Conservation (phyloP, 176 grass and related monocot species). For the Carex myosuroides region DNA sequence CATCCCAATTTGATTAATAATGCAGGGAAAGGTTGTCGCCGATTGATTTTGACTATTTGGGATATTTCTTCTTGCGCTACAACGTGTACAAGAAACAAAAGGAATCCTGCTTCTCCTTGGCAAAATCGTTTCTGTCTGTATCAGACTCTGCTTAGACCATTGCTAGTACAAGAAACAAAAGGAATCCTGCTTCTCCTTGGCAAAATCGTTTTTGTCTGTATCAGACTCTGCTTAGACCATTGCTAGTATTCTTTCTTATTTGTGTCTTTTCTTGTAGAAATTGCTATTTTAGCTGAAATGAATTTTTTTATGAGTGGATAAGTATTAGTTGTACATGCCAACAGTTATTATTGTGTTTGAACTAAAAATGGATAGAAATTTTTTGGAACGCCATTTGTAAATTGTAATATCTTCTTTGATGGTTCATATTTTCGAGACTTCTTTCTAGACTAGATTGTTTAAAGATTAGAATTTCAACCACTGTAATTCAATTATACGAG, state of each 20-base stretch:
- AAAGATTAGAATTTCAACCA: background rate
- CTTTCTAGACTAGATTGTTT: background rate
- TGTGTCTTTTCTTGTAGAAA: background rate
- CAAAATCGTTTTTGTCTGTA: slow-evolving; percentile 16
- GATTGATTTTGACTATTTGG: slow-evolving; percentile 89
- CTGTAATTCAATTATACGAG: no score
- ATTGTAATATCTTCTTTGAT: background rate
- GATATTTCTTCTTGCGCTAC: slow-evolving; percentile 79
- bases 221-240: slow-evolving; percentile 15
- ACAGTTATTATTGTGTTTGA: background rate
- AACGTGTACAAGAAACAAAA: slow-evolving; percentile 89
- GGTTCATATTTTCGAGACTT: background rate
- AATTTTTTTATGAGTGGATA: background rate
- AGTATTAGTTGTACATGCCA: background rate
- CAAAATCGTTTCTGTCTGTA: slow-evolving; percentile 14
- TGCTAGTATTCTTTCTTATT: background rate
- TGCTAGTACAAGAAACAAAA: slow-evolving; percentile 61
- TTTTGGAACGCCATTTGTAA: background rate
- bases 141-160: slow-evolving; percentile 15
- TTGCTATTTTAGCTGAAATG: background rate
- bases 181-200: slow-evolving; percentile 45
- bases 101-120: slow-evolving; percentile 45
- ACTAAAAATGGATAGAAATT: background rate
- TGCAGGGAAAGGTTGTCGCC: slow-evolving; percentile 77
- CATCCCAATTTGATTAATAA: background rate